Evolutionary conservation across 2,329 filamentous ascomycete species (phyloP), one percentile per base, ranked within the genome.

Genomic region (Dactylellina drechsleri): DNA sequence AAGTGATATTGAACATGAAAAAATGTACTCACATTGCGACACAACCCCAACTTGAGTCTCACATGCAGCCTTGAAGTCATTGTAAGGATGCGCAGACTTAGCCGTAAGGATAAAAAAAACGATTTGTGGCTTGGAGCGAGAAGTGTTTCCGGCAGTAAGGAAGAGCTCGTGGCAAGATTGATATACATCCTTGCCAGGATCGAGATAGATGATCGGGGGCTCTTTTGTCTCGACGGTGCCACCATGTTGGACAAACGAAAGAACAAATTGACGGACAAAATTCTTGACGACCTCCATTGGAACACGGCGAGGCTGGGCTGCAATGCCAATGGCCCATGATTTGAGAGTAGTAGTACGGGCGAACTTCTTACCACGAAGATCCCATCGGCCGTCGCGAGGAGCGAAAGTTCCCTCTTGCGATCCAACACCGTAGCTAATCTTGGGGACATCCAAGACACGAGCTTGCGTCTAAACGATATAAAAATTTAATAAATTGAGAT

Each of bases 31-130:
- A 82, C 81, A 82, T 81, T 98, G 95, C 0, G 92, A 92, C 0
- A 92, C 85, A 13, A 93, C 86, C n/a, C 91, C 93, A 77, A 89
- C 93, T 40, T 92, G 89, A 80, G 92, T 94, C 78, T 99, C 95
- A 76, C 88, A 90, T 26, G 88, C 92, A 82, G 93, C 93, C 87
- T 99, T 99, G 81, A 98, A 87, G 0, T 92, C 88, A 61, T 92
- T 88, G 79, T 99, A 99, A 0, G 88, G 85, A 13, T 88, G 87
- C 0, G 87, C 83, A 76, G 92, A 90, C 80, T 90, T 91, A 80
- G 89, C 87, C 0, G 86, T 86, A 0, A 97, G 85, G 10, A 98
- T 85, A 78, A 94, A 90, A 78, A 98, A 87, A 7, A 99, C 81
- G 2, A 99, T 86, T 80, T 95, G 90, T 0, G 93, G 91, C 0